Percentiles rank a stretch among this genome's conserved stretches.
These are phyloP conservation scores for Citrullus mucosospermus DNA, from an alignment of 306 rosid genomes.

Conservation along the genomic window DNA sequence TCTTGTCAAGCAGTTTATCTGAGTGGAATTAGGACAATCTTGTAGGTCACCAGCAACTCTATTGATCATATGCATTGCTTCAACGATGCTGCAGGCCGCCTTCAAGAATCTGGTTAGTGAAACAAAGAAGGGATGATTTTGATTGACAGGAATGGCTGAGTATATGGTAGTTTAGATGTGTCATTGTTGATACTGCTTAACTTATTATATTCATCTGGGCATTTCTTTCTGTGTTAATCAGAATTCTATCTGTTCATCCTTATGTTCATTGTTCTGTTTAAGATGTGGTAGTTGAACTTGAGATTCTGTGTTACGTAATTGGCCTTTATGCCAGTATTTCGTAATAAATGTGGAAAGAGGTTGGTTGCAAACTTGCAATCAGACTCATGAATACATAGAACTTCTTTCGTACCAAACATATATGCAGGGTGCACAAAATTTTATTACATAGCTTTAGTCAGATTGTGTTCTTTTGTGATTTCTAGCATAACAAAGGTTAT, in stretches of 20 bases:
- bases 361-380: neutral
- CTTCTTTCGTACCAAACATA: neutral
- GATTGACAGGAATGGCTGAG: neutral
- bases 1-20: neutral
- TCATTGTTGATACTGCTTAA: neutral
- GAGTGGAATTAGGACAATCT: neutral
- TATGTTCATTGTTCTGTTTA: neutral
- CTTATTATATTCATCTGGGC: neutral
- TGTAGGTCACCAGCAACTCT: constrained; percentile 54
- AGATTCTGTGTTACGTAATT: neutral
- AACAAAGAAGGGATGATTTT: neutral
- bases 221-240: neutral
- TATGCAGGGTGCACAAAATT: neutral
- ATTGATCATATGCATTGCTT: constrained; percentile 75
- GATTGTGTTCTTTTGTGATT: neutral
- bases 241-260: neutral
- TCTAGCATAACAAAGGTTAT: neutral
- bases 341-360: neutral
- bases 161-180: neutral
- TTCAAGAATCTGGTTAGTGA: constrained; percentile 70
- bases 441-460: neutral
- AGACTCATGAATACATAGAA: neutral
- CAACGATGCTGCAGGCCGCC: constrained; percentile 71
- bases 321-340: neutral
- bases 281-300: neutral